Evolutionary conservation across 805 yeast genomes (phyloP).

Genomic region (Yamadazyma tumulicola): DNA sequence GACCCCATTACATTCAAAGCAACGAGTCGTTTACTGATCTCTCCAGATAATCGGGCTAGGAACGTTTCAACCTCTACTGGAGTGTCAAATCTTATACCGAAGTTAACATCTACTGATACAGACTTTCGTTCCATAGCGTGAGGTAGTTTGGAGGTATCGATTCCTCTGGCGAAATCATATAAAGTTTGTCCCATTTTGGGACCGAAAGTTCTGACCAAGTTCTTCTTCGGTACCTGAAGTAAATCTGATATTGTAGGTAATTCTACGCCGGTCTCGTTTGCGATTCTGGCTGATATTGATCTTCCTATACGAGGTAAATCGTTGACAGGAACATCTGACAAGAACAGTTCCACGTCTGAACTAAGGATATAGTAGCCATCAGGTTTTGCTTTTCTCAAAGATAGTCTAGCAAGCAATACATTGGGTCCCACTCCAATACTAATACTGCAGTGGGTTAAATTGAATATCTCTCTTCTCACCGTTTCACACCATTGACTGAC

Average conservation of each 20-base stretch:
- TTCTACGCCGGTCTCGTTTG: constrained; percentile 19
- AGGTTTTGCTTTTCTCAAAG: constrained; percentile 77
- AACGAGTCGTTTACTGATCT: constrained; percentile 52
- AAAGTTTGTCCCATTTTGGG: constrained; percentile 66
- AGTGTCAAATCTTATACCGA: constrained; percentile 77
- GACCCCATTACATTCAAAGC: constrained; percentile 49
- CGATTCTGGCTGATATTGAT: constrained; percentile 46
- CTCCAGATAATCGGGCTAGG: constrained; percentile 53
- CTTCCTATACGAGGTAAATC: constrained; percentile 65
- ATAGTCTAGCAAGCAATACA: constrained; percentile 73
- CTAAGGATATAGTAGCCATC: constrained; percentile 51
- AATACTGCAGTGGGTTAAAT: constrained; percentile 57
- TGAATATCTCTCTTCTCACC: constrained; percentile 40
- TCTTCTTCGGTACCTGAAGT: constrained; percentile 24
- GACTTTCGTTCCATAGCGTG: constrained; percentile 61
- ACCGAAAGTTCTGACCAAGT: constrained; percentile 55
- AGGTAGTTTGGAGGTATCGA: constrained; percentile 59
- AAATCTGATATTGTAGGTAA: constrained; percentile 39
- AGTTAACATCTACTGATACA: constrained; percentile 83
- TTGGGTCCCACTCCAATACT: constrained; percentile 79
- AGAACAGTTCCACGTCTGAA: constrained; percentile 23
- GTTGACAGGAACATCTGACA: constrained; percentile 31
- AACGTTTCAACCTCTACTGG: constrained; percentile 64
- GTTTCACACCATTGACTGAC: constrained; percentile 20
- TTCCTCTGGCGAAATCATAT: constrained; percentile 58